Evolutionary conservation across 1,139 yeast species (phyloP).

Genomic region (Suhomyces atakaporum): DNA sequence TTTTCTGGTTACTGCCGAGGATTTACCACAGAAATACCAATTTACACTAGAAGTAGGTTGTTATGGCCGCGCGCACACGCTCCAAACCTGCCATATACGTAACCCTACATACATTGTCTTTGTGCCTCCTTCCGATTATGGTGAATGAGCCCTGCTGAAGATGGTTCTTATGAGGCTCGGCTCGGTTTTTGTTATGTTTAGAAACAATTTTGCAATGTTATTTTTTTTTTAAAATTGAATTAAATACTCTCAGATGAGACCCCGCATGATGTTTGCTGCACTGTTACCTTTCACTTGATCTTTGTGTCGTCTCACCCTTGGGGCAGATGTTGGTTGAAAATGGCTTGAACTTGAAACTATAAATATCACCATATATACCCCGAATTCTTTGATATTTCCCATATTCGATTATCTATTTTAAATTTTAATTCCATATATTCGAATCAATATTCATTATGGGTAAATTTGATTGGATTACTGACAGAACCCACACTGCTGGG

Average conservation of each 20-base stretch:
- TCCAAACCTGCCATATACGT: constrained; percentile 1
- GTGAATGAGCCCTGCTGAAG: neutral
- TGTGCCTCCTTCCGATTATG: too few species aligned
- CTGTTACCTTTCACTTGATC: neutral
- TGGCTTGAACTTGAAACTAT: constrained; percentile 1
- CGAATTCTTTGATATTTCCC: neutral
- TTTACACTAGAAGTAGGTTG: too few species aligned
- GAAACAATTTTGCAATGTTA: neutral
- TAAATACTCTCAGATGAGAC: neutral
- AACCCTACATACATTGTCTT: too few species aligned
- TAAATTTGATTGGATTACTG: constrained; percentile 15
- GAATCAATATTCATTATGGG: constrained; percentile 4
- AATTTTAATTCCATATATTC: neutral
- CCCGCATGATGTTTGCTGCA: constrained; percentile 3
- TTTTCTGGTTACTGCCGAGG: neutral
- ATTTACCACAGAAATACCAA: neutral
- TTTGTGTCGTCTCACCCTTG: neutral
- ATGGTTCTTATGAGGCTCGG: constrained; percentile 1
- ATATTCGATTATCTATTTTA: neutral
- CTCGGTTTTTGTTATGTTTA: neutral
- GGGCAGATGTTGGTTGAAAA: neutral
- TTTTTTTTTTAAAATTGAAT: too few species aligned
- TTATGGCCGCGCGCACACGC: too few species aligned
- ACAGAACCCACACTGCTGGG: constrained; percentile 49
- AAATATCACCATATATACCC: neutral